Conservation (phyloP, 768 basidiomycete species). For the Porphyrellus cyaneotinctus region DNA sequence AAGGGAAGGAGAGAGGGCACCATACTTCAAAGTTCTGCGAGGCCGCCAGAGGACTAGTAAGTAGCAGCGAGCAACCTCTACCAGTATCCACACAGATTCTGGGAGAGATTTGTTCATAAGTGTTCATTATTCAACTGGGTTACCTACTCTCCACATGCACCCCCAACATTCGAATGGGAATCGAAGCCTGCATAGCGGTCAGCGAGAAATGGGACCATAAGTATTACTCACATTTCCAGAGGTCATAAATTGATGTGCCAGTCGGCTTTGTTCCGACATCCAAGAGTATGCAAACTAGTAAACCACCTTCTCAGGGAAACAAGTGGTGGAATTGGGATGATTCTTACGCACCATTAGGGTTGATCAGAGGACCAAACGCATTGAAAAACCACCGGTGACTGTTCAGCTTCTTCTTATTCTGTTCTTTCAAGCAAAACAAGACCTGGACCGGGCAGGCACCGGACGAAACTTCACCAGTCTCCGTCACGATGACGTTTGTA, state of each 20-base stretch:
- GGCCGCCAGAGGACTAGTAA: slow-evolving; percentile 77
- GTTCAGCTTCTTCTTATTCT: slow-evolving; percentile 97
- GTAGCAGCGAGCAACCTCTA: slow-evolving; percentile 62
- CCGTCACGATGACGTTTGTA: slow-evolving; percentile 71
- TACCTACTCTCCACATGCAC: slow-evolving; percentile 89
- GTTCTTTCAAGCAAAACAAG: slow-evolving; percentile 89
- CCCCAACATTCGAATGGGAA: slow-evolving; percentile 80
- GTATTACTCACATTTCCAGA: slow-evolving; percentile 75
- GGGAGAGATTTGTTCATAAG: neutral
- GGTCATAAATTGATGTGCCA: slow-evolving; percentile 89
- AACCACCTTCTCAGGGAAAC: neutral
- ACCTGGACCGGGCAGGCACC: slow-evolving; percentile 81
- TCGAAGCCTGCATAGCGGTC: slow-evolving; percentile 53
- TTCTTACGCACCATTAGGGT: slow-evolving; percentile 63
- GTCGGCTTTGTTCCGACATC: slow-evolving; percentile 97
- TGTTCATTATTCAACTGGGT: neutral
- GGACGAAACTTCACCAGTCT: slow-evolving; percentile 72
- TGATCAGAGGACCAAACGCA: slow-evolving; percentile 83
- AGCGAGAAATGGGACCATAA: neutral
- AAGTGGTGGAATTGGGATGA: neutral
- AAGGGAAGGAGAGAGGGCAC: neutral
- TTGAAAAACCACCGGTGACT: slow-evolving; percentile 98
- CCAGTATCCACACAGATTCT: slow-evolving; percentile 84
- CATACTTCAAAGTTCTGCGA: slow-evolving; percentile 91
- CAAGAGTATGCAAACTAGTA: slow-evolving; percentile 77